Conservation (phyloP, 2,329 filamentous ascomycete genomes). For the Beauveria rudraprayagi region DNA sequence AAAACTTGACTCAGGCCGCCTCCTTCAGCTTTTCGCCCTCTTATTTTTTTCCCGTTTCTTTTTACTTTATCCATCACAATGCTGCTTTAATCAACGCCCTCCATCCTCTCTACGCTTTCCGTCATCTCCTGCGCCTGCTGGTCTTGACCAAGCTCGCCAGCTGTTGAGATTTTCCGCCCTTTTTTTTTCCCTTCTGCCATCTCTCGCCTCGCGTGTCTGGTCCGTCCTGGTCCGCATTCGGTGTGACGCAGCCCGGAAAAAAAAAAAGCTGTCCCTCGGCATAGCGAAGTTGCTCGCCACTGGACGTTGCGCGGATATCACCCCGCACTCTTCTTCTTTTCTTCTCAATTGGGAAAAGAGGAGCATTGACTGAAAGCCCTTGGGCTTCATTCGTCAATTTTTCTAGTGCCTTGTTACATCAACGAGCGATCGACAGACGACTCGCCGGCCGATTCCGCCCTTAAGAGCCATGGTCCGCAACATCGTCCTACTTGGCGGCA, state of each 20-base stretch:
- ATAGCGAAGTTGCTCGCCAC: background rate
- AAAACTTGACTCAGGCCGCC: slow-evolving; percentile 7
- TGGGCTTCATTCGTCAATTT: background rate
- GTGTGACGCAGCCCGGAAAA: background rate
- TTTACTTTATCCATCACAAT: slow-evolving; percentile 8
- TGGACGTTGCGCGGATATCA: background rate
- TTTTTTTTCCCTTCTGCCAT: background rate
- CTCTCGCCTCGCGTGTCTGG: background rate
- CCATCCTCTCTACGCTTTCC: background rate
- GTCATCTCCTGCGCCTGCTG: slow-evolving; percentile 4
- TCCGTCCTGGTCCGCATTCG: slow-evolving; percentile 3
- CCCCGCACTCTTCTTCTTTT: background rate
- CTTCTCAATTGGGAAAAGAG: background rate
- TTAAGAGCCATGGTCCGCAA: slow-evolving; percentile 72
- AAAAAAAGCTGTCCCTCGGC: slow-evolving; percentile 13
- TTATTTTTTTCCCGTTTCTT: background rate
- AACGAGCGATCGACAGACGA: background rate
- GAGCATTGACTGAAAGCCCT: background rate
- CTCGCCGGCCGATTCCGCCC: slow-evolving; percentile 12
- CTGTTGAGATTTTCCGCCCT: background rate
- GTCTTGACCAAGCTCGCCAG: slow-evolving; percentile 6
- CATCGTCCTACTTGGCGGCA: slow-evolving; percentile 87
- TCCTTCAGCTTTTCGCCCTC: background rate
- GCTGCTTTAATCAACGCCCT: slow-evolving; percentile 1
- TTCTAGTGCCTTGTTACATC: background rate